phyloP scores from a whole-genome alignment of 2,329 filamentous ascomycete genomes.

The Coniochaeta pulveracea region DNA sequence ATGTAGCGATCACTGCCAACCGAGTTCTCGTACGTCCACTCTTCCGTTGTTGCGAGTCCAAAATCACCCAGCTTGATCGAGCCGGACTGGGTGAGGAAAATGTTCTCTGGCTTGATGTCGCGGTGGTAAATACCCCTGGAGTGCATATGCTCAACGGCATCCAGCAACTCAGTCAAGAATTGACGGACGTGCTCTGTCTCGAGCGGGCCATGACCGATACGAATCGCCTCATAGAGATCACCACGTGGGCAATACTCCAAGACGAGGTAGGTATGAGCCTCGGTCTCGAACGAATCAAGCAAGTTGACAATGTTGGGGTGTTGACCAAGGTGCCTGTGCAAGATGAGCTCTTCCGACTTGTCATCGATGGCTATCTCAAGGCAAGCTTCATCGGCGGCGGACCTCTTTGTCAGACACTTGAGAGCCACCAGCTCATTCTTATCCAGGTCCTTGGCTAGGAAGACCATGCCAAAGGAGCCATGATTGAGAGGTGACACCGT shows the following conservation, averaged over 20 bases:
- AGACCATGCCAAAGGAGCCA: slow-evolving; percentile 98
- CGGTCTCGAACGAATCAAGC: slow-evolving; percentile 82
- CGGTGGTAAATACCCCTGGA: slow-evolving; percentile 86
- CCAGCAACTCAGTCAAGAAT: slow-evolving; percentile 92
- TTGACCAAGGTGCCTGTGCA: slow-evolving; percentile 66
- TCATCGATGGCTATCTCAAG: slow-evolving; percentile 68
- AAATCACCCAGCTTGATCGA: slow-evolving; percentile 96
- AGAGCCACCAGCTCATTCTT: slow-evolving; percentile 79
- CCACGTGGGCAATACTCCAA: slow-evolving; percentile 92
- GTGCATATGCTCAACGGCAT: slow-evolving; percentile 84
- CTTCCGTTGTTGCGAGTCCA: slow-evolving; percentile 78
- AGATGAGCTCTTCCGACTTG: slow-evolving; percentile 66
- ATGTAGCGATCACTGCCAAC: slow-evolving; percentile 98
- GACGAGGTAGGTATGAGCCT: slow-evolving; percentile 81
- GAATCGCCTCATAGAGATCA: slow-evolving; percentile 95
- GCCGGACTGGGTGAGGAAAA: slow-evolving; percentile 80
- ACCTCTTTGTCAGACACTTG: slow-evolving; percentile 87
- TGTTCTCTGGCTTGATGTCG: slow-evolving; percentile 99
- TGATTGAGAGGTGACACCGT: slow-evolving; percentile 93
- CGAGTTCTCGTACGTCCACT: slow-evolving; percentile 84
- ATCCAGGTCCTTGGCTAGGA: slow-evolving; percentile 70
- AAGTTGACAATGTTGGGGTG: slow-evolving; percentile 94
- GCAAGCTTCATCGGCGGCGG: slow-evolving; percentile 46
- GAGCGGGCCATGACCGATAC: slow-evolving; percentile 72
- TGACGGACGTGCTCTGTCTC: slow-evolving; percentile 94